Evolutionary conservation across 495 filamentous ascomycete species (phyloP).

Genomic region (Penicillium manginii): DNA sequence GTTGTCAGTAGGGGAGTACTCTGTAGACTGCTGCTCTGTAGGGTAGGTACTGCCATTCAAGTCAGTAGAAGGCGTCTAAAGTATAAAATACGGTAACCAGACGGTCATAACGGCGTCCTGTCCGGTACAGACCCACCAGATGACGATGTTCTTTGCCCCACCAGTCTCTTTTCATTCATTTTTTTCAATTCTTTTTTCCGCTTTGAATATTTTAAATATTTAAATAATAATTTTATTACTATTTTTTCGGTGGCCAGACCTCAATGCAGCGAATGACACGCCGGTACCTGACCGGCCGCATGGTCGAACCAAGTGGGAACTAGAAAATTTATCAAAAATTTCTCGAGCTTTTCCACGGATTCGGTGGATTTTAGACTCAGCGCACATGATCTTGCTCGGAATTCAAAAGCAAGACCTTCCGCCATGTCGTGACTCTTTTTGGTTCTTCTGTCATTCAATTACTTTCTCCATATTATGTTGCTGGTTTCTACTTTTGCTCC

Average conservation of each 20-base stretch:
- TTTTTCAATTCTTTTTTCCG: slow-evolving; percentile 13
- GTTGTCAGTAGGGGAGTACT: too few relatives aligned
- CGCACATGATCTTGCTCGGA: slow-evolving; percentile 28
- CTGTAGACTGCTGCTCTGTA: too few relatives aligned
- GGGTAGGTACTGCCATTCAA: too few relatives aligned
- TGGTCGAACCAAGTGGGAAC: slow-evolving; percentile 18
- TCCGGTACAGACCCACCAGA: slow-evolving; percentile 6
- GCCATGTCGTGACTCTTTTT: not conserved
- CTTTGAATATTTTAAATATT: slow-evolving; percentile 7
- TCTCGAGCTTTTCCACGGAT: slow-evolving; percentile 31
- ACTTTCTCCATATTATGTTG: slow-evolving; percentile 2
- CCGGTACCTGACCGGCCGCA: slow-evolving; percentile 24
- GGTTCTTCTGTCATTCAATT: slow-evolving; percentile 2
- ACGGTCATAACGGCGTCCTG: not conserved
- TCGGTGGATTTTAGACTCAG: slow-evolving; percentile 26
- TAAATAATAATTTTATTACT: too few relatives aligned
- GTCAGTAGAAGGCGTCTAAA: too few relatives aligned
- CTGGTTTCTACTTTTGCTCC: slow-evolving; percentile 36
- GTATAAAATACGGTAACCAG: not conserved
- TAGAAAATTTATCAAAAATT: slow-evolving; percentile 15
- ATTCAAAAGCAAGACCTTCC: slow-evolving; percentile 24
- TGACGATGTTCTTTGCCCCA: slow-evolving; percentile 15
- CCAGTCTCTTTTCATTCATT: slow-evolving; percentile 11
- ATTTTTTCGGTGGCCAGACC: slow-evolving; percentile 17
- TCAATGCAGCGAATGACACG: slow-evolving; percentile 8